These are phyloP conservation scores for Clarireedia monteithiana DNA, from an alignment of 2,329 filamentous ascomycete species.

Conservation along the genomic window DNA sequence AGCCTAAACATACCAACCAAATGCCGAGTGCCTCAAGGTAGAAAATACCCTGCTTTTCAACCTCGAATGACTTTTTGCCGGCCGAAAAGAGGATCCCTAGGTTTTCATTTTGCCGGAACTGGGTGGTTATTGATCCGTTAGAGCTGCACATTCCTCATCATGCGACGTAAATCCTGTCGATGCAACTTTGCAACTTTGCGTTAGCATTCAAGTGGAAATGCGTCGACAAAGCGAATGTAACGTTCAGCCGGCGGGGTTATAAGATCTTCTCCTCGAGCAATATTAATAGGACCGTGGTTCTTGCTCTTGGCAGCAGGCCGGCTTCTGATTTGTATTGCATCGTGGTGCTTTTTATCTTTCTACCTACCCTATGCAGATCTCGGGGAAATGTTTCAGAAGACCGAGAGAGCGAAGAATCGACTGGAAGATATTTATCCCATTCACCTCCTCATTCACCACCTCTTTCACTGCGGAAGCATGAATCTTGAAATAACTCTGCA, in stretches of 20 bases:
- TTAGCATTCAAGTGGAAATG: neutral
- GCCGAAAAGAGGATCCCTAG: neutral
- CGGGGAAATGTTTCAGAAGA: conserved; percentile 13
- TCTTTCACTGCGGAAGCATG: neutral
- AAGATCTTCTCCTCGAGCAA: neutral
- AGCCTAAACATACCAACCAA: neutral
- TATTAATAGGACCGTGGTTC: conserved; percentile 2
- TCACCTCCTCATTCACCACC: neutral
- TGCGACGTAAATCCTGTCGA: conserved; percentile 4
- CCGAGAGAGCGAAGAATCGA: conserved; percentile 1
- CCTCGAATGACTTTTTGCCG: too few species aligned
- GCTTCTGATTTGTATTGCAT: neutral
- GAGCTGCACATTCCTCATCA: neutral
- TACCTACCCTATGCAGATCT: neutral
- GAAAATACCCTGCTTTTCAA: neutral
- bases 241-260: conserved; percentile 3
- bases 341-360: neutral
- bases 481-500: neutral
- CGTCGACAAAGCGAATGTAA: neutral
- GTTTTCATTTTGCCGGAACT: neutral
- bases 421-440: conserved; percentile 7
- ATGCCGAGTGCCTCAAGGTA: neutral
- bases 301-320: neutral
- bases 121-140: neutral
- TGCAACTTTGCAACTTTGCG: neutral